Evolutionary conservation across 179 eudicot genomes (phyloP).

Genomic region (Gypsophila paniculata): DNA sequence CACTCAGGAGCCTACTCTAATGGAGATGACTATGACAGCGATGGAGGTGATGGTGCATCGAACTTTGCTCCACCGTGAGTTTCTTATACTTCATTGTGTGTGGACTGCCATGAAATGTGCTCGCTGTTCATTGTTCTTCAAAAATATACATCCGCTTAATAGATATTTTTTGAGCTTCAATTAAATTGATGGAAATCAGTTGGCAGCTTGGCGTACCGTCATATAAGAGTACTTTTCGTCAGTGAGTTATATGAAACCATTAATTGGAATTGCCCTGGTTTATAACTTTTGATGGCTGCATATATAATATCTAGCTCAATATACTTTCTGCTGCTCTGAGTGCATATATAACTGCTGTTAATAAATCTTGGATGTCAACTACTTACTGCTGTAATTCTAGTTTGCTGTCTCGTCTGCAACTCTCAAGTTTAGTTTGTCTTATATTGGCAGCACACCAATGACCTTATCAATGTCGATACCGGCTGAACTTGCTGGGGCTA

Average conservation of each 20-base stretch:
- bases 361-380: too few species aligned
- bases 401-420: not conserved
- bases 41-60: conserved; percentile 54
- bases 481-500: conserved; percentile 90
- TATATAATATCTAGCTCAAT: not conserved
- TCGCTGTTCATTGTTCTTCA: too few species aligned
- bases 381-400: not conserved
- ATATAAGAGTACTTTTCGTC: too few species aligned
- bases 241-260: too few species aligned
- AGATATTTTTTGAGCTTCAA: not conserved
- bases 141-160: too few species aligned
- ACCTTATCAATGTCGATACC: conserved; percentile 86
- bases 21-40: conserved; percentile 84
- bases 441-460: conserved; percentile 74
- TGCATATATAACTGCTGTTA: too few species aligned
- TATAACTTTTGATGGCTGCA: not conserved
- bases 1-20: conserved; percentile 52
- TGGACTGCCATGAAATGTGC: not conserved
- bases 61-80: conserved; percentile 90
- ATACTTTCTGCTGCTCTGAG: not conserved
- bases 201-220: too few species aligned
- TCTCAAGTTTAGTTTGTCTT: not conserved
- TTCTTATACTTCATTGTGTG: conserved; percentile 13
- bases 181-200: not conserved
- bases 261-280: not conserved